Evolutionary conservation across 208 protist species (phyloP), one percentile per base, ranked within the genome.

Genomic region (Acanthamoeba quina): DNA sequence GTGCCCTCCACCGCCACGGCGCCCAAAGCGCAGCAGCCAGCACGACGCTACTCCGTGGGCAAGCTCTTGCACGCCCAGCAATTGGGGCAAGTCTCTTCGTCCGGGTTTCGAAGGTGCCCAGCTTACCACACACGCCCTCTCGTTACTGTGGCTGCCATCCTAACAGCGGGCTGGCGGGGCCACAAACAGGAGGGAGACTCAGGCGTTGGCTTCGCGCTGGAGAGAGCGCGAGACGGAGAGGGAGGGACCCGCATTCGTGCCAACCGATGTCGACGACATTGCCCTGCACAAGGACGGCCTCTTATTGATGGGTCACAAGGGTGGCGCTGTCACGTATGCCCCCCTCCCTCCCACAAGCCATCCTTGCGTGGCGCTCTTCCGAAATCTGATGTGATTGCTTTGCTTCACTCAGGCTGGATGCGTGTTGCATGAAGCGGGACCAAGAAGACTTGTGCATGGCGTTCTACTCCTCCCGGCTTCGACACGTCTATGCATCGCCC

Each of bases 361-460:
- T 29, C 17, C 62, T 31, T 68, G 62, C 26, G 13, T 5, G 26
- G 19, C 62, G 17, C 62, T 68, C 19, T 68, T 26, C 62, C n/a
- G 24, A 41, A 41, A 41, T 41, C 24, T 68, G 62, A 31, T 29
- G 62, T 31, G 56, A 17, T 13, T 58, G 17, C 26, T 24, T 72
- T 72, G 66, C 3, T 31, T 29, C 26, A 7, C 26, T 37, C 15
- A 82, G 72, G 72, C 72, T 82, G 10, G 72, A 82, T 82, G 72
- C 72, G 41, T 82, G 72, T 17, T 82, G 72, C 44, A 44, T 82
- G 21, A 82, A 82, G 24, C 72, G 72, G 10, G 44, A 54, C 41
- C 19, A 82, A 26, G 41, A 82, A 21, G 72, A 82, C 5, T 21
- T 82, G 17, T 82, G 37, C 72, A 52, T 82, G 72, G 72, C 41